These are phyloP conservation scores for Globisporangium paddicum DNA, from an alignment of 352 stramenopile genomes.

Conservation along the genomic window DNA sequence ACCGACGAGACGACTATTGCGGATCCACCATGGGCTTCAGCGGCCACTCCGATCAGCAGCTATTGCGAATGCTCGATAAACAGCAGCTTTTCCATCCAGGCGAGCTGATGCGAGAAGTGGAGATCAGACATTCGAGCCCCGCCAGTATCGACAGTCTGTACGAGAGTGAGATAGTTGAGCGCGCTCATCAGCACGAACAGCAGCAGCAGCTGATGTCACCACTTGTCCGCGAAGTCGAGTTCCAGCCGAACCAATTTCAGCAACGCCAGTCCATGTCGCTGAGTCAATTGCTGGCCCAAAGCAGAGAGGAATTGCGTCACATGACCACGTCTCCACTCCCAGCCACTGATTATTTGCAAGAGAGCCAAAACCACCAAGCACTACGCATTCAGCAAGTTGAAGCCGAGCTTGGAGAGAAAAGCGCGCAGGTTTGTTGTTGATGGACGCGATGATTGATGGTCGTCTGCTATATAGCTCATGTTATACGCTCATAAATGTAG, in stretches of 20 bases:
- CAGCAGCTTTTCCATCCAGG: background rate
- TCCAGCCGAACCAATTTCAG: background rate
- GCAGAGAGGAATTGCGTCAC: background rate
- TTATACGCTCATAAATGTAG: too few species aligned
- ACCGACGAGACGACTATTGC: background rate
- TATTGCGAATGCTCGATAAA: background rate
- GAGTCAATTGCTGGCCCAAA: slow-evolving; percentile 8
- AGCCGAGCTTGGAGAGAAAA: slow-evolving; percentile 8
- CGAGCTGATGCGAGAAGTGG: background rate
- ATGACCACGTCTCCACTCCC: background rate
- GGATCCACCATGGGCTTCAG: background rate
- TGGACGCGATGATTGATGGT: background rate
- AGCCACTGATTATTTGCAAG: background rate
- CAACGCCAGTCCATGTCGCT: slow-evolving; percentile 7
- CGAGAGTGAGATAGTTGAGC: background rate
- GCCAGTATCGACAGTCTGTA: background rate
- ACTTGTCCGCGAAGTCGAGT: background rate
- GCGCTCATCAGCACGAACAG: background rate
- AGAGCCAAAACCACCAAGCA: background rate
- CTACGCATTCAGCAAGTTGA: slow-evolving; percentile 9
- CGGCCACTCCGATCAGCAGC: background rate
- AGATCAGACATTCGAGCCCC: background rate
- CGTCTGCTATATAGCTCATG: too few species aligned
- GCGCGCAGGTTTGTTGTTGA: slow-evolving; percentile 1
- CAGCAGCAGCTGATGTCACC: background rate